Evolutionary conservation across 805 yeast genomes (phyloP).

Genomic region (Lachancea sp.): DNA sequence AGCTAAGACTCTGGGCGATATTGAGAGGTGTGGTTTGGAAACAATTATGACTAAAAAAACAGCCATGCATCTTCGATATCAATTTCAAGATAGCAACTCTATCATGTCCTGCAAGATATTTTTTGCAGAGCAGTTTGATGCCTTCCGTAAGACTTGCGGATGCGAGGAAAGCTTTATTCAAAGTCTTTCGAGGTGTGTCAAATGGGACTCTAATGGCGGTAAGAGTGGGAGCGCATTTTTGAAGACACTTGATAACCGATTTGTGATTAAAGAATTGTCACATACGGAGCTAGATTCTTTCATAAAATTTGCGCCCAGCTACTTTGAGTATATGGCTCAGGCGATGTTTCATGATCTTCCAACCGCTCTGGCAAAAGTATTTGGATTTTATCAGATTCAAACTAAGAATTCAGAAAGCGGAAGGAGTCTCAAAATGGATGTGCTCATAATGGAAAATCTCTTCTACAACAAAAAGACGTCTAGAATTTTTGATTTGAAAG

Average conservation of each 20-base stretch:
- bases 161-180: constrained; percentile 70
- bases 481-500: constrained; percentile 90
- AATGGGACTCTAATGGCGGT: constrained; percentile 96
- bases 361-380: constrained; percentile 87
- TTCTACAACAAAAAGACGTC: constrained; percentile 78
- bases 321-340: constrained; percentile 92
- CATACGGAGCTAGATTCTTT: constrained; percentile 88
- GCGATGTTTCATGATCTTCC: constrained; percentile 92
- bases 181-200: constrained; percentile 85
- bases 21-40: constrained; percentile 42
- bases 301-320: constrained; percentile 91
- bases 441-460: constrained; percentile 90
- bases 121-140: constrained; percentile 94
- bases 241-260: constrained; percentile 85
- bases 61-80: constrained; percentile 87
- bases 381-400: constrained; percentile 92
- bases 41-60: constrained; percentile 68
- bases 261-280: constrained; percentile 82
- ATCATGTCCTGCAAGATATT: constrained; percentile 87
- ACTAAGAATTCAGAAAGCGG: constrained; percentile 74
- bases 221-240: constrained; percentile 92
- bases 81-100: constrained; percentile 79
- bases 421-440: constrained; percentile 76
- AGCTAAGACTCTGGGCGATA: not conserved
- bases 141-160: constrained; percentile 80